Conservation (phyloP, 192 early-diverging fungal species). For the Backusella morwellensis region DNA sequence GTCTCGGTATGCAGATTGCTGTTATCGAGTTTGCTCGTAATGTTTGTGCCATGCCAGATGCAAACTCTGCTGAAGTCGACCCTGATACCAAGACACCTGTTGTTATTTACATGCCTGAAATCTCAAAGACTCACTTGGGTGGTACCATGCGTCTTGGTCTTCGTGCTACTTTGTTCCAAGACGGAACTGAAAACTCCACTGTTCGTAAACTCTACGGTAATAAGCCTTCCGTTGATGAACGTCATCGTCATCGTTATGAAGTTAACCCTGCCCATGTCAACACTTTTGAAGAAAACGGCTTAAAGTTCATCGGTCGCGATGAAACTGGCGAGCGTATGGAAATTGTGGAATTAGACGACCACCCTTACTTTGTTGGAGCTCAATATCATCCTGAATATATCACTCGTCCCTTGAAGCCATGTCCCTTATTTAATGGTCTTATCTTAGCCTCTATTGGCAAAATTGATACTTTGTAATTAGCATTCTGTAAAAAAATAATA, state of each 20-base stretch:
- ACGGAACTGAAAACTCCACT: slow-evolving; percentile 59
- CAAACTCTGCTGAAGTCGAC: slow-evolving; percentile 86
- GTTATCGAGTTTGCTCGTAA: slow-evolving; percentile 97
- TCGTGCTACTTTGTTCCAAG: slow-evolving; percentile 78
- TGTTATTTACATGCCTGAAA: slow-evolving; percentile 99
- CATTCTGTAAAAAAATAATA: slow-evolving; percentile 3
- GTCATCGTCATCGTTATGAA: slow-evolving; percentile 98
- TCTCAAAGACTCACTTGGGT: slow-evolving; percentile 86
- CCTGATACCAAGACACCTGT: slow-evolving; percentile 68
- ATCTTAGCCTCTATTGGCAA: slow-evolving; percentile 82
- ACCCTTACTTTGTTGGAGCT: slow-evolving; percentile 92
- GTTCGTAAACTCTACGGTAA: slow-evolving; percentile 68
- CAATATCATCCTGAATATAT: slow-evolving; percentile 99
- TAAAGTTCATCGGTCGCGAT: slow-evolving; percentile 90
- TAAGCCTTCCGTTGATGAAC: slow-evolving; percentile 70
- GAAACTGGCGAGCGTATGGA: slow-evolving; percentile 98
- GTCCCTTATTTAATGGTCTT: slow-evolving; percentile 91
- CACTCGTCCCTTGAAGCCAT: slow-evolving; percentile 90
- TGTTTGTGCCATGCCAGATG: slow-evolving; percentile 76
- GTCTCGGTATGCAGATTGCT: slow-evolving; percentile 95
- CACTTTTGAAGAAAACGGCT: slow-evolving; percentile 74
- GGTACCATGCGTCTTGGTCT: slow-evolving; percentile 96
- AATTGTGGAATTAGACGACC: slow-evolving; percentile 83
- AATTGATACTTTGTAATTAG: slow-evolving; percentile 47
- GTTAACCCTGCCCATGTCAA: slow-evolving; percentile 86